Base-by-base conservation (phyloP, 805 yeast species). In the Metschnikowia orientalis region DNA sequence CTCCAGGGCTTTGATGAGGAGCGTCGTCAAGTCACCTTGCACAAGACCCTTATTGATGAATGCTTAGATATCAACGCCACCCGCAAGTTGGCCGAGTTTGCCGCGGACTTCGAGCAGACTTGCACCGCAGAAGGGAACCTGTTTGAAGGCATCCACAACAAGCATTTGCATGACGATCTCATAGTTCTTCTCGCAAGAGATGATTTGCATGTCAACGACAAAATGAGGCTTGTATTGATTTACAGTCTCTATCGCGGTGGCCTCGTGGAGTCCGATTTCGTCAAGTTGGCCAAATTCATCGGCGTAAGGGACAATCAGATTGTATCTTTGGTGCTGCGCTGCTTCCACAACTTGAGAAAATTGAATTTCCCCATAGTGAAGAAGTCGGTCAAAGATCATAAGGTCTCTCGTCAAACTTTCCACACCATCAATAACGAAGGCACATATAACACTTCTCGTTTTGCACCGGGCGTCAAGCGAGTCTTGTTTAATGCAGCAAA, bases 221-320 rank as follows among this genome's bases (percentile, higher is more conserved):
- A 86, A 51, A 63, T 87, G 35, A 72, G 98, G 39, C 62, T 83
- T 18, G 73, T 92, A 9, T 63, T 84, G 13, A 59, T 83, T 2
- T 92, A 92, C 56, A 81, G 86, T 1, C 55, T 88, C 18, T 81
- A 78, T 53, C 71, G 97, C 44, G 90, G 89, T 3, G 95, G 96
- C 0, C 60, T 92, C 10, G 69, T 83, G 4, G 81, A 77, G 47
- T 53, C 69, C 6, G 99, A 92, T 61, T 75, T 81, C 41, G 57
- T 63, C 30, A 87, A 89, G 52, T 59, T 92, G 23, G 69, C 80
- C 25, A 61, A 71, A 30, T 92, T 67, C 41, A 62, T 66, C 29
- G 71, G 70, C 2, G 68, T 66, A 15, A 50, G 55, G 32, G 65
- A 66, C 36, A 51, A 67, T 14, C 71, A 73, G 30, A 53, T 82